A percentile compares a stretch with the other conserved stretches of the same genome.
Evolutionary conservation across 139 green algal genomes (phyloP).

Genomic region (Coelastrella sp.): DNA sequence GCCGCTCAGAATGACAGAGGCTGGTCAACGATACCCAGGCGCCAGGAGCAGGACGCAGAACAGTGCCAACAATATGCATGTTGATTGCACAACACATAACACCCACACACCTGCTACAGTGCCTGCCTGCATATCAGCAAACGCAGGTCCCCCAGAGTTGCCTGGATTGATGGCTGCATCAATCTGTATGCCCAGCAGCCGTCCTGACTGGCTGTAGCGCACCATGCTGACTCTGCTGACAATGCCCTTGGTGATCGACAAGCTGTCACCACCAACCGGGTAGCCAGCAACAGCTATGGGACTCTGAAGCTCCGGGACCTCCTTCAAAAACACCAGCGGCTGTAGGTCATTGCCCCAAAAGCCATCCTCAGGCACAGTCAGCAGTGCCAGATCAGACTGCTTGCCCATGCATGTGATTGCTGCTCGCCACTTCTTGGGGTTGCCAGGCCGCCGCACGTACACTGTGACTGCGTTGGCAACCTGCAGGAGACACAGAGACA

Average conservation of each 20-base stretch:
- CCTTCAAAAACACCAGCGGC: constrained; percentile 72
- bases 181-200: constrained; percentile 78
- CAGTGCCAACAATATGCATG: neutral
- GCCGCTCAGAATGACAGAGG: no score
- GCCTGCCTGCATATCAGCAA: constrained; percentile 65
- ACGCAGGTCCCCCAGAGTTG: constrained; percentile 85
- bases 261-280: constrained; percentile 75
- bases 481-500: constrained; percentile 46
- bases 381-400: constrained; percentile 82
- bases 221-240: constrained; percentile 68
- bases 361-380: constrained; percentile 79
- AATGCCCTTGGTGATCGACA: constrained; percentile 77
- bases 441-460: constrained; percentile 81
- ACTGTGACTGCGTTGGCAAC: constrained; percentile 76
- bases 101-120: constrained; percentile 63
- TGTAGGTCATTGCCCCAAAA: constrained; percentile 78
- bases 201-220: constrained; percentile 37
- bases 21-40: no score
- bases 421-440: constrained; percentile 84
- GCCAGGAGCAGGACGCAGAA: neutral
- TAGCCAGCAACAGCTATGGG: constrained; percentile 81
- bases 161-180: constrained; percentile 80
- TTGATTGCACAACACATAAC: neutral
- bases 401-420: constrained; percentile 76
- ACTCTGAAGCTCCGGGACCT: constrained; percentile 83